Evolutionary conservation across 2,329 filamentous ascomycete species (phyloP), one percentile per base, ranked within the genome.

Genomic region (Pseudogymnoascus sp.): DNA sequence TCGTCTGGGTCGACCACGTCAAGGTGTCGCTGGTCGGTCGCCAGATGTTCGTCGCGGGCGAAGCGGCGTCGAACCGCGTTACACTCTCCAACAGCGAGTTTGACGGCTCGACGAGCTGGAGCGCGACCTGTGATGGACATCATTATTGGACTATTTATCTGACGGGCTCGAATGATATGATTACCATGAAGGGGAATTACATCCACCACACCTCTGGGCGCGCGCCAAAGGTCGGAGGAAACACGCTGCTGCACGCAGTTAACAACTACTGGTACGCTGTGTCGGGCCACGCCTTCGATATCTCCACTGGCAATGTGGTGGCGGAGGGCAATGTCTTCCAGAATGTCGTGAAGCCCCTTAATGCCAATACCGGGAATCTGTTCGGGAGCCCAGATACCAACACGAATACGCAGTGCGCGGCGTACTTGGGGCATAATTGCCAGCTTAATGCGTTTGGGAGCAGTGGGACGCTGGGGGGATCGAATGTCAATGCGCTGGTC

Each of bases 111-210:
- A 77, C 77, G 34, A 70, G 72, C 16, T 85, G 76, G 74, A 84
- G 81, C 9, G 78, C 83, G 4, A 81, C 77, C 54, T 86, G 83
- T 71, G 75, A 85, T 67, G 76, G 74, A 39, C 77, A 82, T 71
- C 81, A 84, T 73, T 85, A 85, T 78, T 85, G 83, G 81, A 77
- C 73, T 30, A 71, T 84, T 64, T 83, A 82, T 74, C 76, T 85
- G 57, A 78, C 76, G 39, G 83, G 83, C n/a, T 74, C 76, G 61
- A 76, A 72, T 69, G 83, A 86, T 68, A 67, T 79, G 63, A 75
- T 85, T 67, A 85, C 83, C 64, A 68, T 85, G 69, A 81, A 83
- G 74, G 76, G 76, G 65, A 85, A 85, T 77, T 84, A 84, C 74
- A 75, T 85, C 68, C 79, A 84, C 76, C 76, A 82, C 71, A 79